These are phyloP conservation scores for Penicillium aurantiogriseum DNA, from an alignment of 2,329 filamentous ascomycete genomes.

Conservation along the genomic window DNA sequence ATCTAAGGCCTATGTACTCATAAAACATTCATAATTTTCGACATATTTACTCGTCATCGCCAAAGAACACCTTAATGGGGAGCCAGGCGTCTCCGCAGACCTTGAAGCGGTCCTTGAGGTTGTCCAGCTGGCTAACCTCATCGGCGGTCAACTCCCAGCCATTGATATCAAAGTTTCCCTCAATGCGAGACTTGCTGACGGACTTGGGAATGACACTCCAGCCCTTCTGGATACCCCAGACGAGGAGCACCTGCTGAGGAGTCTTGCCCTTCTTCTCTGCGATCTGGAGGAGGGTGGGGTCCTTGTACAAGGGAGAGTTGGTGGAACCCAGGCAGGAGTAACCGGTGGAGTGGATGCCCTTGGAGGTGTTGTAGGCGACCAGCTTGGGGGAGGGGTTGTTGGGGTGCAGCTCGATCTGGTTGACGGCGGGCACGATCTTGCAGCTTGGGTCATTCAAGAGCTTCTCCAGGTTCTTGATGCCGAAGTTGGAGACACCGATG, in stretches of 20 bases:
- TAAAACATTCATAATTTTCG: slow-evolving; percentile 17
- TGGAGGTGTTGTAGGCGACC: slow-evolving; percentile 51
- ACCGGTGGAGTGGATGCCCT: slow-evolving; percentile 56
- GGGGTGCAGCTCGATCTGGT: slow-evolving; percentile 56
- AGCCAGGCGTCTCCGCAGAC: slow-evolving; percentile 71
- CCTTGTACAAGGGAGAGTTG: slow-evolving; percentile 55
- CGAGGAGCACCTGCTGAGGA: slow-evolving; percentile 55
- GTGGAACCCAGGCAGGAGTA: slow-evolving; percentile 58
- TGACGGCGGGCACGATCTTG: slow-evolving; percentile 51
- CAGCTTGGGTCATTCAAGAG: slow-evolving; percentile 65
- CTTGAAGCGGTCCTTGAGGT: slow-evolving; percentile 75
- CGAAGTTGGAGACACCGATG: slow-evolving; percentile 86
- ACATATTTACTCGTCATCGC: slow-evolving; percentile 67
- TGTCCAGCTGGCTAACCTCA: slow-evolving; percentile 67
- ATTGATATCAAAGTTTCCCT: slow-evolving; percentile 73
- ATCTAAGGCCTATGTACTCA: slow-evolving; percentile 25
- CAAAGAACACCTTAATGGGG: slow-evolving; percentile 77
- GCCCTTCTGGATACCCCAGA: slow-evolving; percentile 78
- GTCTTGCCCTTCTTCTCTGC: slow-evolving; percentile 57
- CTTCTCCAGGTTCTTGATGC: slow-evolving; percentile 74
- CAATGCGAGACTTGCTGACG: slow-evolving; percentile 69
- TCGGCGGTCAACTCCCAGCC: slow-evolving; percentile 71
- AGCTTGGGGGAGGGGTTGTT: slow-evolving; percentile 69
- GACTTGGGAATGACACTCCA: slow-evolving; percentile 85
- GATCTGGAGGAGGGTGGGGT: slow-evolving; percentile 51